phyloP scores from a whole-genome alignment of 2,329 filamentous ascomycete species.

The Clonostachys rosea region DNA sequence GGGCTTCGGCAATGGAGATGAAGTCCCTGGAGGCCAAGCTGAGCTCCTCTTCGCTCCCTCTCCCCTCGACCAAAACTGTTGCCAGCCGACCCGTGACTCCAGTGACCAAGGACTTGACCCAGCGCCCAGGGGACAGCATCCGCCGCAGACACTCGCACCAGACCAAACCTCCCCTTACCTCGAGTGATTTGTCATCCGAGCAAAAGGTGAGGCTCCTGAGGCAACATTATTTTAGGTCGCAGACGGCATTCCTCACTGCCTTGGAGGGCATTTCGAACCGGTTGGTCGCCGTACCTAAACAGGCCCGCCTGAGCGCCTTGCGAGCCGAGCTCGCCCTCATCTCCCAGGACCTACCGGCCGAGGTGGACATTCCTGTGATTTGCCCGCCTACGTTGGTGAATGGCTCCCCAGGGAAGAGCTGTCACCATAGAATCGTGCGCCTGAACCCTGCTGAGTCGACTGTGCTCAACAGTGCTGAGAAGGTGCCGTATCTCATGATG shows the following conservation, averaged over 20 bases:
- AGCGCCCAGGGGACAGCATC: constrained; percentile 41
- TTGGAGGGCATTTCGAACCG: constrained; percentile 81
- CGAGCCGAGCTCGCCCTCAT: constrained; percentile 78
- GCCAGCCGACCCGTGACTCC: constrained; percentile 53
- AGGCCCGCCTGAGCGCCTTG: constrained; percentile 74
- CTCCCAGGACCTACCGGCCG: constrained; percentile 74
- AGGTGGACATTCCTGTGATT: constrained; percentile 79
- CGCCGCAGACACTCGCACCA: constrained; percentile 58
- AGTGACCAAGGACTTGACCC: constrained; percentile 45
- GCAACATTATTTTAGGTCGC: constrained; percentile 78
- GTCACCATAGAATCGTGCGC: constrained; percentile 77
- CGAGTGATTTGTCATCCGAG: constrained; percentile 55
- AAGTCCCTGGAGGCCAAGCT: constrained; percentile 54
- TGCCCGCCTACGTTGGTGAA: constrained; percentile 71
- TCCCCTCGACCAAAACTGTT: constrained; percentile 49
- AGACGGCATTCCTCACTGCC: constrained; percentile 76
- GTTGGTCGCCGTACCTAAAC: constrained; percentile 77
- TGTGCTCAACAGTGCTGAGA: constrained; percentile 80
- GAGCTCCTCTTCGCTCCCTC: constrained; percentile 63
- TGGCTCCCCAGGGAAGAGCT: constrained; percentile 69
- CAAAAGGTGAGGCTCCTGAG: constrained; percentile 71
- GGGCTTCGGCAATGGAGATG: constrained; percentile 46
- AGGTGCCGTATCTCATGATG: constrained; percentile 82
- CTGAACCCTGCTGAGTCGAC: constrained; percentile 81
- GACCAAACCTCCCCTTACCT: constrained; percentile 49